These are phyloP conservation scores for Kwoniella heveanensis DNA, from an alignment of 768 basidiomycete genomes.

Conservation along the genomic window DNA sequence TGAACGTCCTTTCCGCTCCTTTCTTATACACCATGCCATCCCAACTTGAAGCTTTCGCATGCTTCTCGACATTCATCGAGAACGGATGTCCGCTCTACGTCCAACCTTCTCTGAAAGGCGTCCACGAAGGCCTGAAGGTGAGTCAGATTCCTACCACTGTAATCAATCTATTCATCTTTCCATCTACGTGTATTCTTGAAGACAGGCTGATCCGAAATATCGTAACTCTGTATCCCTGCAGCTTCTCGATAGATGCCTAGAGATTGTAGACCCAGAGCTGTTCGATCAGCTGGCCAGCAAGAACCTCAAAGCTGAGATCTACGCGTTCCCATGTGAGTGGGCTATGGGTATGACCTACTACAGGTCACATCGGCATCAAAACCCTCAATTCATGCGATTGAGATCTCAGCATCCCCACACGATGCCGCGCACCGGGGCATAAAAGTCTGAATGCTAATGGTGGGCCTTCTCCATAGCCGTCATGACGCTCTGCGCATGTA, in stretches of 20 bases:
- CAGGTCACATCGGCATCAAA: too few species aligned
- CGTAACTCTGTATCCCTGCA: slow-evolving; percentile 55
- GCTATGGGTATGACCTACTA: too few species aligned
- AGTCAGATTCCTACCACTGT: too few species aligned
- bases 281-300: slow-evolving; percentile 79
- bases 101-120: slow-evolving; percentile 91
- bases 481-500: slow-evolving; percentile 92
- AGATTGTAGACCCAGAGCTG: slow-evolving; percentile 85
- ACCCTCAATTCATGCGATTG: too few species aligned
- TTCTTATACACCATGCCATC: slow-evolving; percentile 97
- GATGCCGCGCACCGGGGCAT: too few species aligned
- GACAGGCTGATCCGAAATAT: too few species aligned
- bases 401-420: too few species aligned
- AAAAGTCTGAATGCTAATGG: too few species aligned
- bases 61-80: slow-evolving; percentile 95
- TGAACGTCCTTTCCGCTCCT: slow-evolving; percentile 98
- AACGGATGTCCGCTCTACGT: slow-evolving; percentile 94
- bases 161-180: too few species aligned
- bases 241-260: slow-evolving; percentile 89
- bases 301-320: slow-evolving; percentile 91
- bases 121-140: slow-evolving; percentile 91
- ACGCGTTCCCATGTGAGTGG: slow-evolving; percentile 92
- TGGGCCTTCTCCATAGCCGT: slow-evolving; percentile 66
- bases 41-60: slow-evolving; percentile 96
- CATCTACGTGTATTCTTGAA: too few species aligned